Conservation (phyloP, 2,329 filamentous ascomycete genomes). For the Diaporthe nobilis region DNA sequence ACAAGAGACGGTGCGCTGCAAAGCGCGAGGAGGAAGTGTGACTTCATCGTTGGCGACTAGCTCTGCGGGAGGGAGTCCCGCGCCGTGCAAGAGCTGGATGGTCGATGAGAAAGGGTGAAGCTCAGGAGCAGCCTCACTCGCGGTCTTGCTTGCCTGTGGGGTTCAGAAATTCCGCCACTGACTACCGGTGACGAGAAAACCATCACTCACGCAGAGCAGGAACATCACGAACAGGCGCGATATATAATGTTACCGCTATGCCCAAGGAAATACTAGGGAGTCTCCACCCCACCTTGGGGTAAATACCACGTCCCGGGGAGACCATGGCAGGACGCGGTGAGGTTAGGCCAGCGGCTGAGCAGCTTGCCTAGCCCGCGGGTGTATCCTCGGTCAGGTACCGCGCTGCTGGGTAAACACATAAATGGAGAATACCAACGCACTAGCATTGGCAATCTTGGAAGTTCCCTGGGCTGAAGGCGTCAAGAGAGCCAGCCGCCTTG, state of each 20-base stretch:
- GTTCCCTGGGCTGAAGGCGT: constrained; percentile 12
- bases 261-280: not conserved
- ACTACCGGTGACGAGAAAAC: constrained; percentile 11
- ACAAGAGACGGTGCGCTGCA: constrained; percentile 45
- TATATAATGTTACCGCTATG: constrained; percentile 16
- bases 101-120: constrained; percentile 10
- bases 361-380: constrained; percentile 31
- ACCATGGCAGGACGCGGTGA: constrained; percentile 24
- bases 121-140: constrained; percentile 25
- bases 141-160: constrained; percentile 6
- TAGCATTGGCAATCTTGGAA: constrained; percentile 18
- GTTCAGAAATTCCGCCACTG: not conserved
- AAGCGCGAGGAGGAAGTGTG: constrained; percentile 42
- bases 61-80: not conserved
- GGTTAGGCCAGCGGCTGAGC: constrained; percentile 27
- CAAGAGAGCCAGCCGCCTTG: constrained; percentile 6
- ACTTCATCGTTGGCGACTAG: constrained; percentile 40
- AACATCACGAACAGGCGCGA: not conserved
- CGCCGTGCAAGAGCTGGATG: constrained; percentile 28
- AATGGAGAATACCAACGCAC: constrained; percentile 2
- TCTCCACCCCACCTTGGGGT: constrained; percentile 36
- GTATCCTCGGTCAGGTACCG: constrained; percentile 27
- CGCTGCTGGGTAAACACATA: constrained; percentile 32
- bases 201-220: not conserved
- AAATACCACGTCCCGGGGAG: constrained; percentile 26